These are phyloP conservation scores for Coemansia sp. DNA, from an alignment of 192 early-diverging fungal genomes.

Conservation along the genomic window DNA sequence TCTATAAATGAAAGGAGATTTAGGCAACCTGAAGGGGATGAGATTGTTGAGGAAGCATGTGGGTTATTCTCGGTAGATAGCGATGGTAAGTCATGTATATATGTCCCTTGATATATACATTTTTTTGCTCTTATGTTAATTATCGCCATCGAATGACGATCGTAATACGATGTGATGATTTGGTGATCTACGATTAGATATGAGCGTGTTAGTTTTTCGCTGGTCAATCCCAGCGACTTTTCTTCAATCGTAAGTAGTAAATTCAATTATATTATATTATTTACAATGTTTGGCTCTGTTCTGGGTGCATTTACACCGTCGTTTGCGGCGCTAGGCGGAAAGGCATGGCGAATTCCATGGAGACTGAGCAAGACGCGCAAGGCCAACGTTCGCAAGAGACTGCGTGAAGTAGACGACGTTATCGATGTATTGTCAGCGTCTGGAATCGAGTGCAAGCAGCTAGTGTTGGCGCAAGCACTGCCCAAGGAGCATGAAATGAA, in stretches of 20 bases:
- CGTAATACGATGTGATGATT: background rate
- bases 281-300: constrained; percentile 48
- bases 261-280: background rate
- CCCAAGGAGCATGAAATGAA: constrained; percentile 75
- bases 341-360: constrained; percentile 62
- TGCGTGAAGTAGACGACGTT: constrained; percentile 79
- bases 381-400: constrained; percentile 84
- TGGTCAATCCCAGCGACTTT: background rate
- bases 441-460: constrained; percentile 75
- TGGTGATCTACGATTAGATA: background rate
- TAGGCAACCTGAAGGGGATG: too few species aligned
- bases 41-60: too few species aligned
- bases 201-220: background rate
- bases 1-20: too few species aligned
- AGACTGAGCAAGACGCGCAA: constrained; percentile 77
- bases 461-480: constrained; percentile 59
- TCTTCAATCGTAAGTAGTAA: background rate
- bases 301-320: constrained; percentile 49
- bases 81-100: background rate
- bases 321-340: constrained; percentile 40
- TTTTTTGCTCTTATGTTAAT: too few species aligned
- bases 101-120: too few species aligned
- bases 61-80: background rate
- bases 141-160: background rate
- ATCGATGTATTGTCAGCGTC: constrained; percentile 69